These are phyloP conservation scores for Diutina sp. DNA, from an alignment of 1,139 yeast genomes.

Conservation along the genomic window DNA sequence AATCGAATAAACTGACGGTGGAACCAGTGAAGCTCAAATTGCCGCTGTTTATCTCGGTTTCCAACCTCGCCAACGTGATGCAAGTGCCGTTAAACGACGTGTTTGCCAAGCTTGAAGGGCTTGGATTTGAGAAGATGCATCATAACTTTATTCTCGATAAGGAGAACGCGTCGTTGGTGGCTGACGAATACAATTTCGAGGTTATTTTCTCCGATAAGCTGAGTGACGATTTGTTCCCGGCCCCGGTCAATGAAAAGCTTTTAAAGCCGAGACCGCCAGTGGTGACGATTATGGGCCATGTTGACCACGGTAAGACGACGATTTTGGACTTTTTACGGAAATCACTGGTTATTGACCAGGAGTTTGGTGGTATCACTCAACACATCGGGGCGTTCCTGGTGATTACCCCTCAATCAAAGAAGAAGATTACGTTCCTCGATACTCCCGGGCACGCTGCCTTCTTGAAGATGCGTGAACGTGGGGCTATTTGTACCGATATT, in stretches of 20 bases:
- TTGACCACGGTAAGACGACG: constrained; percentile 96
- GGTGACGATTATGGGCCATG: constrained; percentile 98
- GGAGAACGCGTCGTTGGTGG: constrained; percentile 76
- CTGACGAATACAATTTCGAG: constrained; percentile 79
- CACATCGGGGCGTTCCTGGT: constrained; percentile 97
- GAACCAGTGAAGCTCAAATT: constrained; percentile 28
- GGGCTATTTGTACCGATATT: constrained; percentile 89
- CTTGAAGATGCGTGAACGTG: constrained; percentile 90
- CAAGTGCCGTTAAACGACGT: constrained; percentile 51
- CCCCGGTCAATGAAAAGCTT: constrained; percentile 12
- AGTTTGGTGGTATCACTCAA: constrained; percentile 95
- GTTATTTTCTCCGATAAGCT: constrained; percentile 46
- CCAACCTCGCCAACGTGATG: constrained; percentile 64
- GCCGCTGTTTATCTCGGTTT: constrained; percentile 64
- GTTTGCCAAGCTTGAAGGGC: constrained; percentile 39
- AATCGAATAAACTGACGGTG: not conserved
- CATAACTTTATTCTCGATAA: constrained; percentile 74
- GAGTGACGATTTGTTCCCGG: constrained; percentile 52
- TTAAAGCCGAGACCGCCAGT: constrained; percentile 77
- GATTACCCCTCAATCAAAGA: constrained; percentile 57
- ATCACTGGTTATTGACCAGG: constrained; percentile 70
- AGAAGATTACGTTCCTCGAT: constrained; percentile 77
- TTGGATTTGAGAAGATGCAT: constrained; percentile 69
- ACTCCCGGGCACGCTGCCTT: constrained; percentile 99
- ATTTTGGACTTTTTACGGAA: constrained; percentile 77